Percentiles rank a stretch among this genome's conserved stretches.
phyloP scores from a whole-genome alignment of 768 basidiomycete genomes.

The Calocybe gangraenosa region DNA sequence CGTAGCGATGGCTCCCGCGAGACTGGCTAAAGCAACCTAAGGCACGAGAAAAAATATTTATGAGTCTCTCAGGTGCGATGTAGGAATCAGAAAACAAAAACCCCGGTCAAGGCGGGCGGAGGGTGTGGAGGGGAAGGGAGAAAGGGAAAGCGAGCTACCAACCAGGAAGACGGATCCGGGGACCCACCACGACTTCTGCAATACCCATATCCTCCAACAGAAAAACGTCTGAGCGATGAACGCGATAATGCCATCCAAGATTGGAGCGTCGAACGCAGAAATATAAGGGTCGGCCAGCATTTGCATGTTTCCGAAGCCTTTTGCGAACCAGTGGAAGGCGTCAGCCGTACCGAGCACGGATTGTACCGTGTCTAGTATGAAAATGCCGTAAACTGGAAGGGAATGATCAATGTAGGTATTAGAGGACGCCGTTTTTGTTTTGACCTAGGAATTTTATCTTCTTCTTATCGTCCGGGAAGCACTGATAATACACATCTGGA shows the following conservation, averaged over 20 bases:
- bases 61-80: too few relatives aligned
- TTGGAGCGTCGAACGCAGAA: slow-evolving; percentile 9
- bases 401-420: too few relatives aligned
- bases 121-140: not conserved
- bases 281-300: slow-evolving; percentile 11
- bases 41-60: not conserved
- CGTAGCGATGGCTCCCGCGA: not conserved
- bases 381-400: slow-evolving; percentile 2
- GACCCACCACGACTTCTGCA: slow-evolving; percentile 8
- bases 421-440: too few relatives aligned
- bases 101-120: not conserved
- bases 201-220: slow-evolving; percentile 10
- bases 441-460: slow-evolving; percentile 1
- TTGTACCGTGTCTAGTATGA: not conserved
- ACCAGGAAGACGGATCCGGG: slow-evolving; percentile 4
- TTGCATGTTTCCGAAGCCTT: slow-evolving; percentile 3
- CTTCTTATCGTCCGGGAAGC: slow-evolving; percentile 1
- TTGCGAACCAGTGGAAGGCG: slow-evolving; percentile 10
- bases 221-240: slow-evolving; percentile 9
- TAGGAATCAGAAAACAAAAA: too few relatives aligned
- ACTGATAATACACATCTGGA: slow-evolving; percentile 2
- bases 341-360: slow-evolving; percentile 4
- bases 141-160: not conserved
- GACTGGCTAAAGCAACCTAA: not conserved
- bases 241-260: slow-evolving; percentile 13